These are phyloP conservation scores for Hymenotorrendiella dingleyae DNA, from an alignment of 2,329 filamentous ascomycete species.

Conservation along the genomic window DNA sequence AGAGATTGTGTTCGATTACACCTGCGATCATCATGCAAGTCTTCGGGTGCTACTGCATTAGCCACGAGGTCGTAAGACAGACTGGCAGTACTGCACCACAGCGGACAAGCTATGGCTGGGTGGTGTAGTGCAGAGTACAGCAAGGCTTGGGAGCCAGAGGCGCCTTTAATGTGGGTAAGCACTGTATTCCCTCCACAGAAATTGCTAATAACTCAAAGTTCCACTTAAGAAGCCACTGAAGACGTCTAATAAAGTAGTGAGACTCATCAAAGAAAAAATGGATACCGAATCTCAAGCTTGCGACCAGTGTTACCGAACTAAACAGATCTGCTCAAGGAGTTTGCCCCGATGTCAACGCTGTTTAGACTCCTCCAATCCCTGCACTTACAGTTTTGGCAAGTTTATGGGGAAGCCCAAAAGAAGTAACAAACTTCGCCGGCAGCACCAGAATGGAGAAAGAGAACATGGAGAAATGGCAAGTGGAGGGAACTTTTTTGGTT, in stretches of 20 bases:
- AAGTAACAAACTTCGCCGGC: slow-evolving; percentile 1
- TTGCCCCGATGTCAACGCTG: slow-evolving; percentile 4
- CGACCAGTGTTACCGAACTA: slow-evolving; percentile 7
- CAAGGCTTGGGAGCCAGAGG: no score
- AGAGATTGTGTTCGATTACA: background rate
- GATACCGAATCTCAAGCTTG: slow-evolving; percentile 8
- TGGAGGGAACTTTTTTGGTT: slow-evolving; percentile 5
- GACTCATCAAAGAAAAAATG: slow-evolving; percentile 1
- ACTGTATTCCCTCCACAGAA: background rate
- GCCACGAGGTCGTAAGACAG: slow-evolving; percentile 5
- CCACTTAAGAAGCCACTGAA: slow-evolving; percentile 6
- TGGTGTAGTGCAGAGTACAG: no score
- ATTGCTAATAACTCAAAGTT: background rate
- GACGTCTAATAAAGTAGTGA: background rate
- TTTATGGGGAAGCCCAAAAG: slow-evolving; percentile 8
- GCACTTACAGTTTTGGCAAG: slow-evolving; percentile 7
- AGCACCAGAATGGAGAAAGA: background rate
- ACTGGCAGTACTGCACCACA: slow-evolving; percentile 1
- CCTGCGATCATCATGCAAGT: background rate
- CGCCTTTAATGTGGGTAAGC: slow-evolving; percentile 2
- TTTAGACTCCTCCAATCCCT: slow-evolving; percentile 1
- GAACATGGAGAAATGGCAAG: background rate
- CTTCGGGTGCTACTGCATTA: slow-evolving; percentile 1
- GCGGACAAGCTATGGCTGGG: no score
- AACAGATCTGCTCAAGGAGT: slow-evolving; percentile 5